Evolutionary conservation across 371 early-diverging fungal species (phyloP).

Genomic region (Nematocida major): DNA sequence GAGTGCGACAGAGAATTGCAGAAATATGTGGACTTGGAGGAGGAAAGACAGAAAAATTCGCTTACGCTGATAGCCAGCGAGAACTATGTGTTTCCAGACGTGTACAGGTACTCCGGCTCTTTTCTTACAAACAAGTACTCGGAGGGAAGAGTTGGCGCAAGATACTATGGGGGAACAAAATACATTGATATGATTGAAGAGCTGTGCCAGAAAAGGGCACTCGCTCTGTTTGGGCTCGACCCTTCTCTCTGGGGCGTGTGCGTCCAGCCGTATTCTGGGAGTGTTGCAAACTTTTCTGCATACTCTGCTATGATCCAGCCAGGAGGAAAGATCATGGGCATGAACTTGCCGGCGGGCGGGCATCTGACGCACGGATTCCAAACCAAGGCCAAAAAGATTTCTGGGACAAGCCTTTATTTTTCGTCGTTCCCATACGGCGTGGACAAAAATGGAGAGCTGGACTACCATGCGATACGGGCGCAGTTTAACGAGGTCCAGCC

Average conservation of each 20-base stretch:
- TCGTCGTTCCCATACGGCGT: slow-evolving; percentile 91
- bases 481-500: slow-evolving; percentile 81
- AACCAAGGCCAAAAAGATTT: slow-evolving; percentile 89
- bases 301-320: slow-evolving; percentile 87
- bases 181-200: slow-evolving; percentile 86
- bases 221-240: slow-evolving; percentile 79
- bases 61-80: slow-evolving; percentile 87
- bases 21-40: slow-evolving; percentile 84
- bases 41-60: slow-evolving; percentile 81
- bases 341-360: slow-evolving; percentile 94
- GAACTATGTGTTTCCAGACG: slow-evolving; percentile 91
- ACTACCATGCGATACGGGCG: slow-evolving; percentile 79
- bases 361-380: slow-evolving; percentile 98
- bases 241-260: slow-evolving; percentile 91
- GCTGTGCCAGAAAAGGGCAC: slow-evolving; percentile 77
- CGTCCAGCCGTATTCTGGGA: slow-evolving; percentile 87
- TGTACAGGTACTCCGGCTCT: slow-evolving; percentile 88
- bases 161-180: slow-evolving; percentile 98
- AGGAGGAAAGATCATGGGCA: slow-evolving; percentile 95
- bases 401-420: slow-evolving; percentile 85
- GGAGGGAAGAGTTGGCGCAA: slow-evolving; percentile 75
- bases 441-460: slow-evolving; percentile 77
- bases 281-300: slow-evolving; percentile 87
- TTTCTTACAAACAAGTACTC: slow-evolving; percentile 98
- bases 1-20: slow-evolving; percentile 77